phyloP scores from a whole-genome alignment of 192 early-diverging fungal genomes.

The Mortierella hygrophila region DNA sequence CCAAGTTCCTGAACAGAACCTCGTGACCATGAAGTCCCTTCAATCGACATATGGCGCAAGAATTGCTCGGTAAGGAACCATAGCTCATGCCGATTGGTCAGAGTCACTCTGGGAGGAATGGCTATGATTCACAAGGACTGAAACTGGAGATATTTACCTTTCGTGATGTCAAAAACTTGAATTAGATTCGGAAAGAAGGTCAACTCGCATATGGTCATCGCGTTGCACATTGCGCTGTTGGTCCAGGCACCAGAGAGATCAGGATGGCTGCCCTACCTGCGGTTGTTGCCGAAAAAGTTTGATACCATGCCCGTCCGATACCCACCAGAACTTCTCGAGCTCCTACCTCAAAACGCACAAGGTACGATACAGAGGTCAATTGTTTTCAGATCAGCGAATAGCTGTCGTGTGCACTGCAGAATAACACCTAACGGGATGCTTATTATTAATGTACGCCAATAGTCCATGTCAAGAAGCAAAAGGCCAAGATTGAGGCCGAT shows the following conservation, averaged over 20 bases:
- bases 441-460: background rate
- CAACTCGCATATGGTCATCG: slow-evolving; percentile 63
- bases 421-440: background rate
- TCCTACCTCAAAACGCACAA: slow-evolving; percentile 56
- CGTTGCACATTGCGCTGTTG: slow-evolving; percentile 60
- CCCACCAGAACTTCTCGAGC: slow-evolving; percentile 40
- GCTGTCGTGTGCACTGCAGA: background rate
- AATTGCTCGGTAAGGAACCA: slow-evolving; percentile 27
- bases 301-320: slow-evolving; percentile 66
- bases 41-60: slow-evolving; percentile 56
- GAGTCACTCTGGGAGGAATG: background rate
- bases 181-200: slow-evolving; percentile 48
- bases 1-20: slow-evolving; percentile 60
- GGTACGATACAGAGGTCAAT: slow-evolving; percentile 25
- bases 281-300: slow-evolving; percentile 65
- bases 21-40: slow-evolving; percentile 60
- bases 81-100: background rate
- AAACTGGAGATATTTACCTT: background rate
- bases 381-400: background rate
- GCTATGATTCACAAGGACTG: background rate
- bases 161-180: background rate
- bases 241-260: slow-evolving; percentile 47
- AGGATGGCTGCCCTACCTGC: slow-evolving; percentile 62
- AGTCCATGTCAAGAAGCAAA: slow-evolving; percentile 62
- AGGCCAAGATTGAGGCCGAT: slow-evolving; percentile 60